Evolutionary conservation across 73 alveolate species (phyloP).

Genomic region (Durusdinium trenchii): DNA sequence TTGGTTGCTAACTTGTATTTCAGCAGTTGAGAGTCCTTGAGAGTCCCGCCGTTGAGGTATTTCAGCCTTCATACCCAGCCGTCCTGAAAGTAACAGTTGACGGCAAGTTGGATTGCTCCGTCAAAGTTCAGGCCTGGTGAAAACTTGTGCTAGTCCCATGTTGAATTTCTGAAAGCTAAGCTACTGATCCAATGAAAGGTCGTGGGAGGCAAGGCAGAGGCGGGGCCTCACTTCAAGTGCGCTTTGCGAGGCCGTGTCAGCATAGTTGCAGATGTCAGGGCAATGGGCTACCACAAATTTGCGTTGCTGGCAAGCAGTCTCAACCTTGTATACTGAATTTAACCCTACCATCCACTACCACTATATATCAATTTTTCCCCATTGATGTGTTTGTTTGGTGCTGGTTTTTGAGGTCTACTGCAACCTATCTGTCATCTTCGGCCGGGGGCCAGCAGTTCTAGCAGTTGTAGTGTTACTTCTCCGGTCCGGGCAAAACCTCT

Average conservation of each 20-base stretch:
- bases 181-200: neutral
- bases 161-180: neutral
- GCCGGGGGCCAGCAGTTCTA: neutral
- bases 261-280: neutral
- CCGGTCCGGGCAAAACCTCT: neutral
- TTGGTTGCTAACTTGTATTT: too few relatives aligned
- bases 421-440: slow-evolving; percentile 19
- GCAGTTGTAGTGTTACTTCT: neutral
- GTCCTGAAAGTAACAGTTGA: slow-evolving; percentile 87
- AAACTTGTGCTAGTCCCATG: neutral
- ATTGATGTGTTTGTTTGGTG: too few relatives aligned
- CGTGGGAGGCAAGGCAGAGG: slow-evolving; percentile 45
- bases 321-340: neutral
- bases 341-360: too few relatives aligned
- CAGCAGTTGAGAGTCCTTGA: neutral
- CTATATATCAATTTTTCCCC: too few relatives aligned
- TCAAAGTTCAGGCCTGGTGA: slow-evolving; percentile 43
- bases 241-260: neutral
- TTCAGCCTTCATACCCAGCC: slow-evolving; percentile 52
- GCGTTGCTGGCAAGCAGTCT: slow-evolving; percentile 55
- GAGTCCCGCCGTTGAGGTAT: neutral
- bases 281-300: slow-evolving; percentile 64
- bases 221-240: neutral
- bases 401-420: slow-evolving; percentile 2
- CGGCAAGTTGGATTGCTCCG: slow-evolving; percentile 33